Conservation (phyloP, 2,329 filamentous ascomycete genomes). For the Calonectria crousiana region DNA sequence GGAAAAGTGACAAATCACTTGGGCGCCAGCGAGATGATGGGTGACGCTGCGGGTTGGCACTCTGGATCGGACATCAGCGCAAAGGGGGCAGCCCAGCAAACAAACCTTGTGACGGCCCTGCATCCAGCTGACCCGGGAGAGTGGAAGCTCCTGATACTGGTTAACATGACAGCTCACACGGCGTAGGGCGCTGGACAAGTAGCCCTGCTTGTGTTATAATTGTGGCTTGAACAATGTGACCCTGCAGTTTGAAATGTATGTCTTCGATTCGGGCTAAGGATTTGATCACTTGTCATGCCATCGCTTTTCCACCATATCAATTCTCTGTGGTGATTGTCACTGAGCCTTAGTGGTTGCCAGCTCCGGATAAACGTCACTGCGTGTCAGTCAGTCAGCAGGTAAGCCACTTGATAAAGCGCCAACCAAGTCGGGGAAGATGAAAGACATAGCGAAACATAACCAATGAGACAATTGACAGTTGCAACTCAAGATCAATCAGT, state of each 20-base stretch:
- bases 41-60: constrained; percentile 19
- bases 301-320: neutral
- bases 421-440: neutral
- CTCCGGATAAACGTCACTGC: constrained; percentile 42
- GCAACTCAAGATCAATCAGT: neutral
- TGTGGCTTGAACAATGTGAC: neutral
- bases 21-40: constrained; percentile 5
- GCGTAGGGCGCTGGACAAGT: neutral
- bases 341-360: constrained; percentile 16
- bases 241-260: constrained; percentile 3
- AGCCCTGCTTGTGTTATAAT: neutral
- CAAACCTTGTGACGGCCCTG: neutral
- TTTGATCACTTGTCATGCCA: neutral
- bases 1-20: constrained; percentile 16
- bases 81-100: neutral
- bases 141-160: neutral
- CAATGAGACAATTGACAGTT: neutral
- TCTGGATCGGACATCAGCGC: constrained; percentile 1
- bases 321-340: neutral
- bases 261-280: neutral
- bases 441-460: constrained; percentile 8
- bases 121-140: neutral
- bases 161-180: neutral
- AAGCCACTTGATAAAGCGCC: neutral
- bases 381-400: constrained; percentile 14